Evolutionary conservation across 306 rosid species (phyloP), one percentile per base, ranked within the genome.

Genomic region (Cicer yamashitae): DNA sequence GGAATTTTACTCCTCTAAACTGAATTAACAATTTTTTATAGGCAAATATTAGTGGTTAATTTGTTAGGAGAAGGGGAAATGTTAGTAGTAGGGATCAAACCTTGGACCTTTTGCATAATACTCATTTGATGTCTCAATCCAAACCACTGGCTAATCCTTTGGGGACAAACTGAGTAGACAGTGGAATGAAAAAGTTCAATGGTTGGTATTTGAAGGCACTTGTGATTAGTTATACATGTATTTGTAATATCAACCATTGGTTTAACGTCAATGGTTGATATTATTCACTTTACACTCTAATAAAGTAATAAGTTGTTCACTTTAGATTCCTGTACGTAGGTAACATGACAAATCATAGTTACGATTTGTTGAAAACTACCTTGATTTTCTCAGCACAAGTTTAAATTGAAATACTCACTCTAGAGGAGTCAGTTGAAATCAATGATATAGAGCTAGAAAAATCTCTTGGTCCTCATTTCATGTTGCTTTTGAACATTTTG

Each of bases 401-500:
- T 46, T 20, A 12, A 7, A 67, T 7, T 63, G 50, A 67, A 20
- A 67, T 46, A 12, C 57, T 46, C 15, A 15, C 20, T 67, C 13
- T 11, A 67, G 56, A 20, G 56, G 18, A 44, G 57, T 67, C 13
- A 22, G 72, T 67, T 4, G 3, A 45, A 25, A 20, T 37, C 57
- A 76, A 38, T 75, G 48, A 25, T 58, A n/a, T 12, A 17, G 30
- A 22, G 70, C 13, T 41, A 48, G 71, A 58, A 17, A 67, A 38
- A 15, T 74, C 48, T 38, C 15, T 61, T 79, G 63, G 58, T 76
- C 40, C 18, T 64, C 8, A 7, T 59, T 78, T 44, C 41, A 8
- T 63, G 59, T 67, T 67, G 63, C 44, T 75, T 34, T 46, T 54
- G 43, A 47, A 74, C 47, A 57, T 72, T 80, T 56, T 46, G 41